Evolutionary conservation across 768 basidiomycete species (phyloP).

Genomic region (Pleurotus ostreatus): DNA sequence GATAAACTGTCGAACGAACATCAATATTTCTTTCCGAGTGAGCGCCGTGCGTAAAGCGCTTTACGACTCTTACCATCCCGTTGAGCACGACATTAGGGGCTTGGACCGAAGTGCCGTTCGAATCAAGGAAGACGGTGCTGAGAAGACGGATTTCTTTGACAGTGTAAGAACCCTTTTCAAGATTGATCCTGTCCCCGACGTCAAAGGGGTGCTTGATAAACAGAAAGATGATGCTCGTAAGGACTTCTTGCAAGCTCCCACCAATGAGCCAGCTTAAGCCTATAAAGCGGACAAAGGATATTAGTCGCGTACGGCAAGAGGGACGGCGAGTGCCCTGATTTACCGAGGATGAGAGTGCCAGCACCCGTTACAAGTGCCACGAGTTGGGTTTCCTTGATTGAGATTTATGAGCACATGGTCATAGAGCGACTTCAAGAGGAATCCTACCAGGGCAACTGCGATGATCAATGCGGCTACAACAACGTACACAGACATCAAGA

Average conservation of each 20-base stretch:
- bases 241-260: slow-evolving; percentile 70
- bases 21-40: not conserved
- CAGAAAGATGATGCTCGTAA: slow-evolving; percentile 86
- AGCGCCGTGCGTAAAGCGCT: not conserved
- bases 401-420: not conserved
- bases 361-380: slow-evolving; percentile 74
- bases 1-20: slow-evolving; percentile 45
- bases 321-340: slow-evolving; percentile 10
- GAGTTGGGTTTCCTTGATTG: slow-evolving; percentile 62
- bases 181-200: slow-evolving; percentile 68
- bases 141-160: slow-evolving; percentile 88
- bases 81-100: slow-evolving; percentile 66
- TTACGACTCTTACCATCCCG: slow-evolving; percentile 35
- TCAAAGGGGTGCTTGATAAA: slow-evolving; percentile 86
- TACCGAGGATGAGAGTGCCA: slow-evolving; percentile 52
- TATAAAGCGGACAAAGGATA: slow-evolving; percentile 19
- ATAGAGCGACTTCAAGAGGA: slow-evolving; percentile 6
- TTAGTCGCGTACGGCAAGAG: slow-evolving; percentile 5
- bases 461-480: slow-evolving; percentile 73
- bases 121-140: slow-evolving; percentile 68
- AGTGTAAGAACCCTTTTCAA: slow-evolving; percentile 56
- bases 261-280: slow-evolving; percentile 88
- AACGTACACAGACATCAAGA: slow-evolving; percentile 77
- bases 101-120: slow-evolving; percentile 57
- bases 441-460: slow-evolving; percentile 68